Percentiles rank a stretch among this genome's conserved stretches.
These are phyloP conservation scores for Triticum turgidum DNA, from an alignment of 176 grass and related monocot genomes.

Conservation along the genomic window DNA sequence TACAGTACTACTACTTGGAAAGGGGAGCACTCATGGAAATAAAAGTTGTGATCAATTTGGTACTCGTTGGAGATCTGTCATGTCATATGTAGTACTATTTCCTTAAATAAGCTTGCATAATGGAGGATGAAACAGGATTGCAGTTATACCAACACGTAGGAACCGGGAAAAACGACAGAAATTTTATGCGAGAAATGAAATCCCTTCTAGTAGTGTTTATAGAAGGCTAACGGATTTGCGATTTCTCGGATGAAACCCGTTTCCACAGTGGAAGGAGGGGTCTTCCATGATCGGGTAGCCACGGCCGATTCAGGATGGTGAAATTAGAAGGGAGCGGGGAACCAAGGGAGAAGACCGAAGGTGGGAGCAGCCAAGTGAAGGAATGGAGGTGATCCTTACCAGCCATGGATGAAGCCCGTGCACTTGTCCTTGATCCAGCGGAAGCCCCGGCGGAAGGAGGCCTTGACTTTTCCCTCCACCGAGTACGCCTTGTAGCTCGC, in stretches of 20 bases:
- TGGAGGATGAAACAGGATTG: slow-evolving; percentile 10
- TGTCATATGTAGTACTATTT: neutral
- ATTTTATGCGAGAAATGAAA: neutral
- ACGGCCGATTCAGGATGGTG: neutral
- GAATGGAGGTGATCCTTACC: slow-evolving; percentile 34
- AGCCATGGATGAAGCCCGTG: slow-evolving; percentile 79
- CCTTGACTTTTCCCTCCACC: slow-evolving; percentile 88
- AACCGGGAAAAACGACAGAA: neutral
- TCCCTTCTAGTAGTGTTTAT: neutral
- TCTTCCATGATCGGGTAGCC: neutral
- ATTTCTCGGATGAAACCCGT: neutral
- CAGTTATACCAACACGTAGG: neutral
- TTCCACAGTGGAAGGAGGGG: neutral
- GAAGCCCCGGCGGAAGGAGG: slow-evolving; percentile 77
- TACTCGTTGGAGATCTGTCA: slow-evolving; percentile 7
- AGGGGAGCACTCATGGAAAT: neutral
- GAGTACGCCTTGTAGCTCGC: slow-evolving; percentile 97
- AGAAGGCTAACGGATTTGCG: neutral
- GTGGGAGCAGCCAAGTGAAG: neutral
- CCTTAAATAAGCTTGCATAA: neutral
- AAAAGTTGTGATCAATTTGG: neutral
- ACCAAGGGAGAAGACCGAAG: neutral
- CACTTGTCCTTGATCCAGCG: slow-evolving; percentile 97
- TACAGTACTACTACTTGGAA: neutral
- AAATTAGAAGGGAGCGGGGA: neutral